phyloP scores from a whole-genome alignment of 2,329 filamentous ascomycete genomes.

The Cryphonectria carpinicola region DNA sequence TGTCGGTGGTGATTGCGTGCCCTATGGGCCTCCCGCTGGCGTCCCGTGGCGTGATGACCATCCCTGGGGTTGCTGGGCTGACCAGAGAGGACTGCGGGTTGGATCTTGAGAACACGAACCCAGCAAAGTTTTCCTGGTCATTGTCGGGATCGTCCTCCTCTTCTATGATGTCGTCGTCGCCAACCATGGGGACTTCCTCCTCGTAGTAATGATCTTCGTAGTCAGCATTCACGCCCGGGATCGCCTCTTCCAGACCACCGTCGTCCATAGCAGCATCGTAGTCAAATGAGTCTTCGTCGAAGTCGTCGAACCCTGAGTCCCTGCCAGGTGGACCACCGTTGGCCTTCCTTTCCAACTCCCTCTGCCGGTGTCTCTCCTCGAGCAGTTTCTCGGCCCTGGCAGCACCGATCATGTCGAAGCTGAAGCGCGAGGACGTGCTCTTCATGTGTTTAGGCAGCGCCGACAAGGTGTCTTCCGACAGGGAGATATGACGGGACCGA shows the following conservation, averaged over 20 bases:
- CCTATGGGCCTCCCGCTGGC: constrained; percentile 59
- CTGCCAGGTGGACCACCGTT: constrained; percentile 41
- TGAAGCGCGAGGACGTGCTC: constrained; percentile 79
- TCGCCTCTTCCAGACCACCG: constrained; percentile 68
- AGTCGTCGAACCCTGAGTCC: constrained; percentile 63
- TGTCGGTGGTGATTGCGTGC: constrained; percentile 56
- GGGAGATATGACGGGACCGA: constrained; percentile 57
- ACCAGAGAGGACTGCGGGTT: constrained; percentile 54
- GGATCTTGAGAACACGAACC: constrained; percentile 62
- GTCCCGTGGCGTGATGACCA: constrained; percentile 59
- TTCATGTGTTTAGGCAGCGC: constrained; percentile 68
- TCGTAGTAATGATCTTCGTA: constrained; percentile 46
- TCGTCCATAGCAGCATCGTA: constrained; percentile 69
- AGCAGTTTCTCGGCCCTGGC: constrained; percentile 70
- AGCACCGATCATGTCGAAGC: constrained; percentile 77
- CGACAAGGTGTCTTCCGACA: constrained; percentile 50
- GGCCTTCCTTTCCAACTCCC: constrained; percentile 64
- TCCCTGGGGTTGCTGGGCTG: constrained; percentile 53
- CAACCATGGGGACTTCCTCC: constrained; percentile 28
- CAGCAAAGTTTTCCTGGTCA: constrained; percentile 64
- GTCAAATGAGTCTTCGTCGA: constrained; percentile 63
- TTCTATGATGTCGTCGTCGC: constrained; percentile 30
- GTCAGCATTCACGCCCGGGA: constrained; percentile 60
- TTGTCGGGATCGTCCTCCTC: constrained; percentile 52
- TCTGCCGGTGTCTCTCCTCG: constrained; percentile 73